Percentiles rank a stretch among this genome's conserved stretches.
These are phyloP conservation scores for Aphanomyces euteiches DNA, from an alignment of 352 stramenopile genomes.

Conservation along the genomic window DNA sequence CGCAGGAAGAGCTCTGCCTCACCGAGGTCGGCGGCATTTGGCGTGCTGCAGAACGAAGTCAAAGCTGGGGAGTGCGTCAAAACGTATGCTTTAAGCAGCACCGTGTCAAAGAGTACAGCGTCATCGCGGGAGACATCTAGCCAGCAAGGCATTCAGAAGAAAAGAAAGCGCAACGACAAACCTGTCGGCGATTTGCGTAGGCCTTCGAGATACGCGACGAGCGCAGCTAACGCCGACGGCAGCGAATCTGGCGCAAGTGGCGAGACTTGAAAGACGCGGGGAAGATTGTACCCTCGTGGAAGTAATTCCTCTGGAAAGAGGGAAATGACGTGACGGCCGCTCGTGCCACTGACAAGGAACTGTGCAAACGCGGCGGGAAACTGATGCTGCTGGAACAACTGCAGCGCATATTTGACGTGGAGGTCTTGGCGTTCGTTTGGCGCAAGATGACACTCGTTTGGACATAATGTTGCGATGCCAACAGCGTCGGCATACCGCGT, in stretches of 20 bases:
- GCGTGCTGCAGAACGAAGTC: conserved; percentile 43
- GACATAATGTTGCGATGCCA: conserved; percentile 59
- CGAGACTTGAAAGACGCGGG: not conserved
- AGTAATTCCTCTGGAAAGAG: conserved; percentile 69
- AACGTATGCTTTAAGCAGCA: conserved; percentile 78
- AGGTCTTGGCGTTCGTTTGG: conserved; percentile 50
- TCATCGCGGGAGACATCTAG: conserved; percentile 6
- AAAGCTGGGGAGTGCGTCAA: conserved; percentile 40
- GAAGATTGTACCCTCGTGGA: conserved; percentile 41
- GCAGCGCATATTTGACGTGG: conserved; percentile 53
- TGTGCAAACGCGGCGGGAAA: conserved; percentile 58
- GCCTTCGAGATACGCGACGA: conserved; percentile 2
- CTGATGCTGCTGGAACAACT: conserved; percentile 45
- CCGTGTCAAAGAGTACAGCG: conserved; percentile 68
- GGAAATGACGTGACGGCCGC: conserved; percentile 59
- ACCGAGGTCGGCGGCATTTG: conserved; percentile 67
- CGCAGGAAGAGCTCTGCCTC: conserved; percentile 76
- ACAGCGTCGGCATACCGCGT: conserved; percentile 46
- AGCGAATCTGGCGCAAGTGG: not conserved
- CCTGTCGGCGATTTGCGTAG: conserved; percentile 32
- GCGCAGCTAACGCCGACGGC: not conserved
- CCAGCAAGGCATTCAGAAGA: not conserved
- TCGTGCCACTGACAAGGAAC: conserved; percentile 47
- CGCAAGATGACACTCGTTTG: conserved; percentile 56
- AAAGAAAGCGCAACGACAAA: not conserved